Evolutionary conservation across 495 filamentous ascomycete species (phyloP).

Genomic region (Ascobolus immersus): DNA sequence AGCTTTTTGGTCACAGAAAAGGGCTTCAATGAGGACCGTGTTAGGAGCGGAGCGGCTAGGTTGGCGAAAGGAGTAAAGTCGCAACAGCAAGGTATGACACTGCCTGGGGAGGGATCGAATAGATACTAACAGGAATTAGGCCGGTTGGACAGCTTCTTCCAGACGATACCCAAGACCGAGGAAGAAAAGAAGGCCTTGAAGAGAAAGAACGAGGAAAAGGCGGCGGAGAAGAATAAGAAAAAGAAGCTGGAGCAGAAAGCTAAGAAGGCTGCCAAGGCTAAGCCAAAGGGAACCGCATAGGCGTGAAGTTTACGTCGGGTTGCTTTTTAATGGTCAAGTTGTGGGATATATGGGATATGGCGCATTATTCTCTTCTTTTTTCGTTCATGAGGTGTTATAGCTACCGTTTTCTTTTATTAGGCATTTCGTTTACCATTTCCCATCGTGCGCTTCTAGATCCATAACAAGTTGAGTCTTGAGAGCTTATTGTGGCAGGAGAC

Average conservation of each 20-base stretch:
- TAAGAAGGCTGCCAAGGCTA: slow-evolving; percentile 73
- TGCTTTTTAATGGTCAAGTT: too few species aligned
- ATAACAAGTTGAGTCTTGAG: too few species aligned
- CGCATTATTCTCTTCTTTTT: too few species aligned
- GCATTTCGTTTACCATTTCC: too few species aligned
- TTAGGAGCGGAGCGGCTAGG: slow-evolving; percentile 46
- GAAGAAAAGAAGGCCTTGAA: slow-evolving; percentile 61
- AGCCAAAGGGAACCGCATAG: slow-evolving; percentile 31
- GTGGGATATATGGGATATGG: too few species aligned
- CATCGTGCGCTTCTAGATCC: too few species aligned
- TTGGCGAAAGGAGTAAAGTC: slow-evolving; percentile 72
- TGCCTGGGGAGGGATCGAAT: not conserved
- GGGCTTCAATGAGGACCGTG: slow-evolving; percentile 84
- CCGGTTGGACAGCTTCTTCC: slow-evolving; percentile 93
- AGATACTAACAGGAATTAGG: slow-evolving; percentile 13
- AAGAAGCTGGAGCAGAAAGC: slow-evolving; percentile 61
- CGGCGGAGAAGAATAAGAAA: slow-evolving; percentile 77
- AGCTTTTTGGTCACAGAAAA: slow-evolving; percentile 80
- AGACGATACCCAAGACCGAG: slow-evolving; percentile 65
- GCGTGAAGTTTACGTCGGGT: too few species aligned
- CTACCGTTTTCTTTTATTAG: too few species aligned
- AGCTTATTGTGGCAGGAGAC: too few species aligned
- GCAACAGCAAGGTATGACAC: slow-evolving; percentile 42
- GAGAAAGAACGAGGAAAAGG: slow-evolving; percentile 76
- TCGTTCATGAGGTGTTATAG: too few species aligned